Conservation (phyloP, 257 asterid species). For the Misopates orontium region DNA sequence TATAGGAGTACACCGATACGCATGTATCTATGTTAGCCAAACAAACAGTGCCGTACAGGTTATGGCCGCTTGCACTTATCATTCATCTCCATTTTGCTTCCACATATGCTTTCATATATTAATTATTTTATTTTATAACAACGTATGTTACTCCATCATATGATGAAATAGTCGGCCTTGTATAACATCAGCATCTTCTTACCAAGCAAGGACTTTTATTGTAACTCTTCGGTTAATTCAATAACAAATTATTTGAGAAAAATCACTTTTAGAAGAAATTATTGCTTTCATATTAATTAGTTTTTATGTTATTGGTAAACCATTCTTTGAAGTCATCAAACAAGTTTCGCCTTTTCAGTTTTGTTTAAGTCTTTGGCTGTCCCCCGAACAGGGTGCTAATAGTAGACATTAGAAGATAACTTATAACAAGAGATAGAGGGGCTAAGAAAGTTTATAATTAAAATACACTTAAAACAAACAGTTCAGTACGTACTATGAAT, state of each 20-base stretch:
- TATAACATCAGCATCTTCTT: slow-evolving; percentile 3
- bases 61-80: neutral
- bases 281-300: neutral
- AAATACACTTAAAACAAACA: neutral
- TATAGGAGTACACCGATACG: slow-evolving; percentile 18
- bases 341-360: neutral
- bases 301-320: neutral
- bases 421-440: neutral
- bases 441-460: neutral
- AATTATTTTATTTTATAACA: neutral
- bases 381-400: slow-evolving; percentile 21
- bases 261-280: neutral
- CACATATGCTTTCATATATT: slow-evolving; percentile 1
- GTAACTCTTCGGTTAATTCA: neutral
- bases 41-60: too few species aligned
- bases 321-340: neutral
- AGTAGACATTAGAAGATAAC: neutral
- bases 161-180: slow-evolving; percentile 6
- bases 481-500: neutral
- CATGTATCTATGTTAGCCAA: slow-evolving; percentile 2
- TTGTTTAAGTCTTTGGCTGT: neutral
- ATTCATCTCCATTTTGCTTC: slow-evolving; percentile 8
- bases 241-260: neutral
- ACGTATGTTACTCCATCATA: neutral
- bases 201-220: neutral